Conservation (phyloP, 768 basidiomycete species). For the Mycena belliarum region DNA sequence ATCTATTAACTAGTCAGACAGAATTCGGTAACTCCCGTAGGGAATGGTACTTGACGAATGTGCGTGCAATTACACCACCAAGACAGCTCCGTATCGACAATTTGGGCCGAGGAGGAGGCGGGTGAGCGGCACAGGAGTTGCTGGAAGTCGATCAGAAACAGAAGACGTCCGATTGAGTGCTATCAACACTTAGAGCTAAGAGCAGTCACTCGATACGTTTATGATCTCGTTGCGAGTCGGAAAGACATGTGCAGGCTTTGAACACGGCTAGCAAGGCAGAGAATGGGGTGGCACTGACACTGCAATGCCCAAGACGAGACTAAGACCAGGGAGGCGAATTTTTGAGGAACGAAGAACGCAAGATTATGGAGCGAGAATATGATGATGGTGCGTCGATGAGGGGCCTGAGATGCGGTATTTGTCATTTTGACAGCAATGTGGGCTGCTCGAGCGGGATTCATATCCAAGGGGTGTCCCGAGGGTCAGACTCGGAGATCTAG, state of each 20-base stretch:
- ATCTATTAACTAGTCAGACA: slow-evolving; percentile 6
- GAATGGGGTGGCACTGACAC: too few relatives aligned
- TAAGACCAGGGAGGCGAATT: too few relatives aligned
- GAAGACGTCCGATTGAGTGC: not conserved
- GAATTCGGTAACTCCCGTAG: not conserved
- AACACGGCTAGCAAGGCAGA: not conserved
- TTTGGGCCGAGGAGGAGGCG: not conserved
- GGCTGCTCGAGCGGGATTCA: too few relatives aligned
- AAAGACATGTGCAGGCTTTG: not conserved
- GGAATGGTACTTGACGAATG: not conserved
- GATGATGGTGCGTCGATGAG: not conserved
- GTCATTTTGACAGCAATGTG: slow-evolving; percentile 1
- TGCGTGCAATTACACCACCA: not conserved
- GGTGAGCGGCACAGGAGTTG: not conserved
- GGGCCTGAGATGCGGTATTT: not conserved
- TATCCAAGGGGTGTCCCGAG: too few relatives aligned
- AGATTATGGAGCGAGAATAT: not conserved
- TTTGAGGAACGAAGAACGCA: too few relatives aligned
- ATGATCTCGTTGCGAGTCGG: not conserved
- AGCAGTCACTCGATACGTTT: not conserved
- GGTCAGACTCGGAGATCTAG: too few relatives aligned
- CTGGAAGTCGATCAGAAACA: not conserved
- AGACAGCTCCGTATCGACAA: not conserved
- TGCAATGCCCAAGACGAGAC: too few relatives aligned
- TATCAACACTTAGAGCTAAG: not conserved